Conservation (phyloP, 345 rosid species). For the Populus simonii region DNA sequence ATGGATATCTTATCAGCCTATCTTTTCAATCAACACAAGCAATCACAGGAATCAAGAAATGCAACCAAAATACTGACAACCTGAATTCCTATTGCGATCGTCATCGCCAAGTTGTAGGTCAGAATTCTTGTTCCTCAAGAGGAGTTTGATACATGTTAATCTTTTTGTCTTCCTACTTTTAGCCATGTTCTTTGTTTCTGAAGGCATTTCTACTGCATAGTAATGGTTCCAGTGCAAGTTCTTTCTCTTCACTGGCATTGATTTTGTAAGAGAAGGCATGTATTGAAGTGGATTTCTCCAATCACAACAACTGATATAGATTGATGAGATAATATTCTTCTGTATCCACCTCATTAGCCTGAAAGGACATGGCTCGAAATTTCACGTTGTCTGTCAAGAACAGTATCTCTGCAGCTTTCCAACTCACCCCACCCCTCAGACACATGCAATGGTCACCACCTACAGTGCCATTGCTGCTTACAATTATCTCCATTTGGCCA, state of each 20-base stretch:
- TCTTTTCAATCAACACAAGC: slow-evolving; percentile 6
- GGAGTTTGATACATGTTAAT: not conserved
- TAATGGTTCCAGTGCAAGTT: not conserved
- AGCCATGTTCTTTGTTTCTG: not conserved
- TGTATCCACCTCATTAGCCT: not conserved
- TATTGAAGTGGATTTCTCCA: not conserved
- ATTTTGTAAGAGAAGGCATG: not conserved
- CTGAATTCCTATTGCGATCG: not conserved
- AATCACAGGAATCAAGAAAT: not conserved
- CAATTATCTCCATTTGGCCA: not conserved
- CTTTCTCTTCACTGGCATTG: not conserved
- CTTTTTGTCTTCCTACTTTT: not conserved
- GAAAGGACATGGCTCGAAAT: not conserved
- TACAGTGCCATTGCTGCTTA: not conserved
- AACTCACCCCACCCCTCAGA: not conserved
- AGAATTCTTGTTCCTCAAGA: not conserved
- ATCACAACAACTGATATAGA: not conserved
- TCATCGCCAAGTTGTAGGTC: not conserved
- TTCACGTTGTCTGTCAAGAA: not conserved
- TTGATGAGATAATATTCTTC: not conserved
- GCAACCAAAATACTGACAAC: not conserved
- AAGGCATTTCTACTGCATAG: not conserved
- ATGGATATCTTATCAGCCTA: slow-evolving; percentile 15
- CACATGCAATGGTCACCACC: not conserved
- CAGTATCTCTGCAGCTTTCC: not conserved